Evolutionary conservation across 306 rosid genomes (phyloP), one percentile per base, ranked within the genome.

Genomic region (Lagenaria siceraria): DNA sequence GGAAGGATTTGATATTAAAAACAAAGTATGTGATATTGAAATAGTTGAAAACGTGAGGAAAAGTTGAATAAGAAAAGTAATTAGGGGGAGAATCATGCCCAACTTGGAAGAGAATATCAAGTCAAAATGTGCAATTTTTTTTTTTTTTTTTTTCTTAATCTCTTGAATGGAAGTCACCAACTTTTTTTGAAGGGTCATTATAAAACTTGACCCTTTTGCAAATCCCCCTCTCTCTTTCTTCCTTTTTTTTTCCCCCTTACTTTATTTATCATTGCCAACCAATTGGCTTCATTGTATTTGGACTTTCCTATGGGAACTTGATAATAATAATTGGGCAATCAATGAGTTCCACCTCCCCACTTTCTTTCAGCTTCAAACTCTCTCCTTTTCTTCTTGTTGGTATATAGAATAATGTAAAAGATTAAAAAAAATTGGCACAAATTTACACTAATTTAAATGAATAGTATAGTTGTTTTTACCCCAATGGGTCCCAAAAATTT

Each of bases 191-290:
- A 70, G 75, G 55, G 56, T 46, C 54, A 70, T 46, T 70, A 70
- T 42, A 70, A 46, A 70, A 43, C 75, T 70, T 70, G 75, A 70
- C 75, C 75, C 75, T 68, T 68, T 40, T 19, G 27, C 49, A 35
- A 65, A 65, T 36, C 2, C 5, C 8, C 11, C 18, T 29, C 1
- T 15, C 18, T 64, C 35, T 10, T 38, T 38, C 19, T 31, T 35
- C 17, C n/a, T n/a, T n/a, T n/a, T n/a, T n/a, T n/a, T n/a, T n/a
- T n/a, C n/a, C n/a, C n/a, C n/a, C n/a, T n/a, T n/a, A 36, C 72
- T 38, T 65, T 36, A n/a, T 64, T 33, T 33, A 63, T 35, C 14
- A 36, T 24, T 43, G n/a, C 55, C 75, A 40, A 69, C 38, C 75
- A 24, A 68, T 42, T 70, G 24, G 75, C 22, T 70, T 70, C 56